Evolutionary conservation across 2,329 filamentous ascomycete species (phyloP).

Genomic region (Aureobasidium zeae): DNA sequence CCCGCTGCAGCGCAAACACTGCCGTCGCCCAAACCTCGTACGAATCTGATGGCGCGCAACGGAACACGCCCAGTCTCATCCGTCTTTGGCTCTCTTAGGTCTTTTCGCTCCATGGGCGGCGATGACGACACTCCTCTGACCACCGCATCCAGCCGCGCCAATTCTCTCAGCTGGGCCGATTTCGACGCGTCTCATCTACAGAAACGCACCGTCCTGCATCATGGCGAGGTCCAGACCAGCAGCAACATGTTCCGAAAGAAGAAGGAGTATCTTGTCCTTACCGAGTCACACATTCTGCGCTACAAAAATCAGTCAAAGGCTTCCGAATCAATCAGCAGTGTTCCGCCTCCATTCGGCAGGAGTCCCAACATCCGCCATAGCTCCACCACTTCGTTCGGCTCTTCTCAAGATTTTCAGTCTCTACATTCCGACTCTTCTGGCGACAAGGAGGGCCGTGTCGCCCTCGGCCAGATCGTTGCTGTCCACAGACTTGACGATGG

Average conservation of each 20-base stretch:
- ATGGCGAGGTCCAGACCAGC: constrained; percentile 62
- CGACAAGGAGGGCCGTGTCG: constrained; percentile 49
- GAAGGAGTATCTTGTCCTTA: constrained; percentile 63
- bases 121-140: constrained; percentile 44
- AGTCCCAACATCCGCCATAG: constrained; percentile 45
- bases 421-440: constrained; percentile 40
- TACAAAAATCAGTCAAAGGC: constrained; percentile 61
- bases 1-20: constrained; percentile 18
- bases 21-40: constrained; percentile 22
- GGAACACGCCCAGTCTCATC: constrained; percentile 36
- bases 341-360: constrained; percentile 30
- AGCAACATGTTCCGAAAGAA: constrained; percentile 63
- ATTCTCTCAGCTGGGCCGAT: constrained; percentile 38
- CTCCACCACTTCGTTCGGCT: constrained; percentile 49
- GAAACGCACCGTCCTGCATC: constrained; percentile 46
- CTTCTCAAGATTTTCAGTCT: constrained; percentile 52
- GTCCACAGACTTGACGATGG: constrained; percentile 60
- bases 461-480: constrained; percentile 57
- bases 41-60: constrained; percentile 23
- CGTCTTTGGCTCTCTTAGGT: constrained; percentile 50
- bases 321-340: constrained; percentile 49
- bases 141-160: constrained; percentile 42
- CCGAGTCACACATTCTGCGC: constrained; percentile 56
- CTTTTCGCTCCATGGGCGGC: constrained; percentile 43
- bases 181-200: constrained; percentile 20